Base-by-base conservation (phyloP, 345 rosid species). In the Pistacia vera region DNA sequence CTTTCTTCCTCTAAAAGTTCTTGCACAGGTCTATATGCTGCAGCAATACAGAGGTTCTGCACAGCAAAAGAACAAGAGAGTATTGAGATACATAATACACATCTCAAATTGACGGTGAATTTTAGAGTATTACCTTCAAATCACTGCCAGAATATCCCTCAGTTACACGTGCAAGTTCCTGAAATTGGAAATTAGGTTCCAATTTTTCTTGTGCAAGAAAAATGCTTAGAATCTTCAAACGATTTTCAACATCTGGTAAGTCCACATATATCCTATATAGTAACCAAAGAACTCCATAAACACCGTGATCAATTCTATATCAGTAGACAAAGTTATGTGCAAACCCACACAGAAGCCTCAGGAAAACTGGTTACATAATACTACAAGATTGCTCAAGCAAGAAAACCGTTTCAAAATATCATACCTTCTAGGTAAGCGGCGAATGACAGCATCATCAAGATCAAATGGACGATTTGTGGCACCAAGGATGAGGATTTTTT, bases 61-160 rank as follows among this genome's bases (percentile, higher is more conserved):
- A 71, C 61, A 79, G 57, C 36, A 70, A 75, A 72, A 78, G 68
- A 20, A 71, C 5, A n/a, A 63, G 33, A 67, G 33, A 30, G 33
- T 30, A 49, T 30, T 30, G 35, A 80, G 79, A 51, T 66, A 5
- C 46, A 41, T 35, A 79, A 60, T 44, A 74, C 68, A 30, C 36
- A 12, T 16, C 36, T 60, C 18, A 17, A 76, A 72, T 49, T 57
- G 63, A 60, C 68, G 17, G 22, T 61, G 52, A 74, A 62, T 55
- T 11, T 22, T 48, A 11, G 52, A 46, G 68, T 55, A 66, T 68
- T 82, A 96, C 99, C 99, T 97, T 97, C 68, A 97, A 85, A 88
- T 97, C 99, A 78, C 99, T 97, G 62, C 99, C 99, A 61, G 98
- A 97, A 79, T 97, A 97, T 76, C 99, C 99, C 73, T 92, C 97